These are phyloP conservation scores for Mangifera indica DNA, from an alignment of 345 rosid species.

Conservation along the genomic window DNA sequence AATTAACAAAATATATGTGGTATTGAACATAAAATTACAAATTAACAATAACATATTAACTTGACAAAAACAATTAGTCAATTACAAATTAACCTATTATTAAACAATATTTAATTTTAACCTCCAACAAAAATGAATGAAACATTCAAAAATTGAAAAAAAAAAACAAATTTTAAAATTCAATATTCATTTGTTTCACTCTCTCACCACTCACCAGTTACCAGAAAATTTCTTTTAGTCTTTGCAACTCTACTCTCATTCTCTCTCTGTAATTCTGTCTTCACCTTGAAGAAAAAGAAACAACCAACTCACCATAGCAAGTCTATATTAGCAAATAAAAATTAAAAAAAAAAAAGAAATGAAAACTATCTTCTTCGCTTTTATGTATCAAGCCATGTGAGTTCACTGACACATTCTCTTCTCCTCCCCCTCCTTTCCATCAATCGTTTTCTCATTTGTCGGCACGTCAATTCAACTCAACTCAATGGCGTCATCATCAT, in stretches of 20 bases:
- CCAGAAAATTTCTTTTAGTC: constrained; percentile 15
- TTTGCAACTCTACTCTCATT: too few species aligned
- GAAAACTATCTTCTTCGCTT: constrained; percentile 43
- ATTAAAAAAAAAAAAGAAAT: neutral
- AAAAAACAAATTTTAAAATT: neutral
- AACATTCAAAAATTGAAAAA: neutral
- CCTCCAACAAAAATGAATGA: neutral
- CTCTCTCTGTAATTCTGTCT: constrained; percentile 44
- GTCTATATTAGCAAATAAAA: constrained; percentile 13
- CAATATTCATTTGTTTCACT: constrained; percentile 26
- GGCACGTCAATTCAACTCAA: too few species aligned
- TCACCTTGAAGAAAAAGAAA: constrained; percentile 74
- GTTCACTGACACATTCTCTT: too few species aligned
- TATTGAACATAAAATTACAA: too few species aligned
- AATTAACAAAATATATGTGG: too few species aligned
- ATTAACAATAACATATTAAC: too few species aligned
- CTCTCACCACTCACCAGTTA: constrained; percentile 22
- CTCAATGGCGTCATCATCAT: too few species aligned
- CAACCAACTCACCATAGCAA: constrained; percentile 30
- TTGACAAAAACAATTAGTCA: too few species aligned
- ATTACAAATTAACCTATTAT: too few species aligned
- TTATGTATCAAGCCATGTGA: constrained; percentile 74
- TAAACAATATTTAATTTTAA: neutral
- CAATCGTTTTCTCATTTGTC: too few species aligned
- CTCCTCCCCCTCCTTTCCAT: too few species aligned